phyloP scores from a whole-genome alignment of 371 early-diverging fungal species.

The Mucor mucedo region DNA sequence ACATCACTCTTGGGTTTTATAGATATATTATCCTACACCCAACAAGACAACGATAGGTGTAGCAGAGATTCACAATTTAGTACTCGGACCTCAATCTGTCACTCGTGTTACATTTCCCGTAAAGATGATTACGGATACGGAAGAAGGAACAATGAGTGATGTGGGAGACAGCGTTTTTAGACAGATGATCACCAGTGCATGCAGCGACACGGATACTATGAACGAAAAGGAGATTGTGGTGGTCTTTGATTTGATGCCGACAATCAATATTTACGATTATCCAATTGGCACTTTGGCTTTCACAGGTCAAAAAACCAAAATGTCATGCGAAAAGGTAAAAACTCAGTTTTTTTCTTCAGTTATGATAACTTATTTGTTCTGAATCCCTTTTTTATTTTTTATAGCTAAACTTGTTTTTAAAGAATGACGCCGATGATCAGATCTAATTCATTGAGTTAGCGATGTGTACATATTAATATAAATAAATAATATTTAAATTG shows the following conservation, averaged over 20 bases:
- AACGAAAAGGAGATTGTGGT: slow-evolving; percentile 4
- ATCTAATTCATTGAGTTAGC: too few species aligned
- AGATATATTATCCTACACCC: slow-evolving; percentile 18
- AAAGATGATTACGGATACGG: background rate
- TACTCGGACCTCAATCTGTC: slow-evolving; percentile 8
- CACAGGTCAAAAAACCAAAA: slow-evolving; percentile 12
- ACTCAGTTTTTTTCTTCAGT: too few species aligned
- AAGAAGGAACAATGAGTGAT: background rate
- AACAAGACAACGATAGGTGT: slow-evolving; percentile 19
- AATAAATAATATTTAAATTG: too few species aligned
- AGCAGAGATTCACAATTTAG: slow-evolving; percentile 12
- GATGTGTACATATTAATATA: too few species aligned
- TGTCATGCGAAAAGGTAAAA: slow-evolving; percentile 20
- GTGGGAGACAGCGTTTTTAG: background rate
- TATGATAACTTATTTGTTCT: too few species aligned
- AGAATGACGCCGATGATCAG: too few species aligned
- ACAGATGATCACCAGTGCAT: background rate
- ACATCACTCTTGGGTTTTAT: background rate
- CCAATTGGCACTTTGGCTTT: slow-evolving; percentile 12
- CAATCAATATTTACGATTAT: slow-evolving; percentile 9
- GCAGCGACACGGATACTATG: background rate
- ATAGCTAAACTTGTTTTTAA: too few species aligned
- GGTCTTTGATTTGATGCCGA: slow-evolving; percentile 20
- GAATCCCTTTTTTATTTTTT: too few species aligned
- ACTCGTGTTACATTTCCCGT: slow-evolving; percentile 19